Percentiles rank a stretch among this genome's conserved stretches.
phyloP scores from a whole-genome alignment of 1,284 basidiomycete species.

The Ganoderma multipileum region DNA sequence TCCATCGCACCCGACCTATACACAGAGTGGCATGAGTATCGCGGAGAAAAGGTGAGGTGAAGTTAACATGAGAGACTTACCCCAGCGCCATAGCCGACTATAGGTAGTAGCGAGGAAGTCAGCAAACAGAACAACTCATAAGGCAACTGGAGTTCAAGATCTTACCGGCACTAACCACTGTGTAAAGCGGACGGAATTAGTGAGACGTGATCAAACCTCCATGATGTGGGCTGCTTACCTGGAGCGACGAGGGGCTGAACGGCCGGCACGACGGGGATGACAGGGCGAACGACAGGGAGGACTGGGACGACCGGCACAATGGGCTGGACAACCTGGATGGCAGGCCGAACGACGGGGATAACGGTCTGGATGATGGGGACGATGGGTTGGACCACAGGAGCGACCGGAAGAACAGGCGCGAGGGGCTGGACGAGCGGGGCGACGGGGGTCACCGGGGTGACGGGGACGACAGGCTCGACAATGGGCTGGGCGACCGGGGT shows the following conservation, averaged over 20 bases:
- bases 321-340: background rate
- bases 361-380: background rate
- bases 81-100: background rate
- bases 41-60: background rate
- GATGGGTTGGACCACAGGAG: background rate
- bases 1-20: constrained; percentile 1
- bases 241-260: constrained; percentile 1
- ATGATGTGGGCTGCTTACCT: background rate
- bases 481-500: background rate
- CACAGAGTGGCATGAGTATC: background rate
- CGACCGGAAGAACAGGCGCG: background rate
- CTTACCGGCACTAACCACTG: constrained; percentile 8
- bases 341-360: background rate
- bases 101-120: background rate
- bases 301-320: background rate
- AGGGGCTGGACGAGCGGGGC: background rate
- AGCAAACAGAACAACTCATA: background rate
- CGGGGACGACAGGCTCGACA: background rate
- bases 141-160: background rate
- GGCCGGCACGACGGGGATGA: background rate
- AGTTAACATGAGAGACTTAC: background rate
- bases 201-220: background rate
- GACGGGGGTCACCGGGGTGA: background rate
- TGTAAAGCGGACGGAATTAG: background rate
- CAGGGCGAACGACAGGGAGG: background rate